Evolutionary conservation across 2,329 filamentous ascomycete species (phyloP).

Genomic region (Xylaria digitata): DNA sequence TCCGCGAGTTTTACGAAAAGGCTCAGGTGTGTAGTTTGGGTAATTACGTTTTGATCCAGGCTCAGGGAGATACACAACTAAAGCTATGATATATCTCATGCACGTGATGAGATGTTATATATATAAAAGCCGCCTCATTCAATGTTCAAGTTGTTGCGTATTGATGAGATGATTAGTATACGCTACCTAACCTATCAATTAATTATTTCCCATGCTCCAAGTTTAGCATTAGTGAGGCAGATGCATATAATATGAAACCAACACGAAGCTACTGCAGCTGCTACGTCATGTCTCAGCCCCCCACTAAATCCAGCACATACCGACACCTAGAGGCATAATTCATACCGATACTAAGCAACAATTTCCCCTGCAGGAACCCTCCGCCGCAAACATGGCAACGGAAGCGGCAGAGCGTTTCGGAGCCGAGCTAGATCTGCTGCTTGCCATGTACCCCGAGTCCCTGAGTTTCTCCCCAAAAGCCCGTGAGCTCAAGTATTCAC

Average conservation of each 20-base stretch:
- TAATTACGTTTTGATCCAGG: constrained; percentile 18
- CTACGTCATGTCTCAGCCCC: constrained; percentile 26
- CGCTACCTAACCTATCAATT: too few species aligned
- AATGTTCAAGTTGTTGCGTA: neutral
- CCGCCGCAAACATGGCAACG: constrained; percentile 20
- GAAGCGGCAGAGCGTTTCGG: constrained; percentile 32
- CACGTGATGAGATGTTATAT: neutral
- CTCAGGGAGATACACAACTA: constrained; percentile 8
- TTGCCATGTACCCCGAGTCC: constrained; percentile 41
- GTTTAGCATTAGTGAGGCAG: too few species aligned
- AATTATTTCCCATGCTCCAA: too few species aligned
- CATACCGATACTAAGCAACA: neutral
- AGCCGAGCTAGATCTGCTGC: constrained; percentile 31
- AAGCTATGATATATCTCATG: constrained; percentile 9
- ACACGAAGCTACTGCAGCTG: constrained; percentile 1
- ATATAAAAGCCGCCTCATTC: neutral
- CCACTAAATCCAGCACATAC: neutral
- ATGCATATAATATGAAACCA: neutral
- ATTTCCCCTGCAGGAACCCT: neutral
- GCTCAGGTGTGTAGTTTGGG: constrained; percentile 9
- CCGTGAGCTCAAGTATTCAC: constrained; percentile 39
- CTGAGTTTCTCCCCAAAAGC: constrained; percentile 36
- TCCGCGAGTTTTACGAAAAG: too few species aligned
- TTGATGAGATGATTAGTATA: too few species aligned
- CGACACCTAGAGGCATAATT: too few species aligned